A percentile compares a stretch with the other conserved stretches of the same genome.
Evolutionary conservation across 1,284 basidiomycete genomes (phyloP).

Genomic region (Fistulina hepatica): DNA sequence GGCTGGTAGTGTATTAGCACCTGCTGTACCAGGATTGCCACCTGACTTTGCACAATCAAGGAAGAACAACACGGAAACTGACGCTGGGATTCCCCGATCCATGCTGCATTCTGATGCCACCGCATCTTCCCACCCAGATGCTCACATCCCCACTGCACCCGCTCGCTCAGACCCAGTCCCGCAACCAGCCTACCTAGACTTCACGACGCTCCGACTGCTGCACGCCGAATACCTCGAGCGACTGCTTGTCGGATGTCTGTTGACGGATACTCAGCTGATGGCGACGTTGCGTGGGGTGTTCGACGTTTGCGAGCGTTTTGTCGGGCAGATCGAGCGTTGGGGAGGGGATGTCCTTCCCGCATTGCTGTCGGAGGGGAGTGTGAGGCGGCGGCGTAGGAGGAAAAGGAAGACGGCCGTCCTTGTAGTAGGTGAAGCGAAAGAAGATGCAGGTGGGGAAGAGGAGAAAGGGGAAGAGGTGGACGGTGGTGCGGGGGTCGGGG

Average conservation of each 20-base stretch:
- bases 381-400: too few relatives aligned
- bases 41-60: too few relatives aligned
- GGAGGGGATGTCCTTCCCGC: slow-evolving; percentile 85
- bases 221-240: slow-evolving; percentile 77
- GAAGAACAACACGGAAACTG: not conserved
- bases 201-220: slow-evolving; percentile 71
- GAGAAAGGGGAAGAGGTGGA: too few relatives aligned
- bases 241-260: slow-evolving; percentile 67
- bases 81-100: too few relatives aligned
- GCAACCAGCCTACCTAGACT: slow-evolving; percentile 46
- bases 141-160: too few relatives aligned
- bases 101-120: slow-evolving; percentile 14
- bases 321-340: slow-evolving; percentile 80
- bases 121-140: slow-evolving; percentile 14
- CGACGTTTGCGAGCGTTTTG: slow-evolving; percentile 75
- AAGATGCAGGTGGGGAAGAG: too few relatives aligned
- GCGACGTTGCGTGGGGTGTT: slow-evolving; percentile 61
- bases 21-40: too few relatives aligned
- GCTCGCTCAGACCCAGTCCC: too few relatives aligned
- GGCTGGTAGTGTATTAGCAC: too few relatives aligned
- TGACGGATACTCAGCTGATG: slow-evolving; percentile 58
- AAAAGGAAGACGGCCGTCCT: too few relatives aligned
- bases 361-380: slow-evolving; percentile 67
- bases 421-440: too few relatives aligned
- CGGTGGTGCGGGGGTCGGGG: too few relatives aligned